Conservation (phyloP, 768 basidiomycete species). For the Hebeloma cylindrosporum region DNA sequence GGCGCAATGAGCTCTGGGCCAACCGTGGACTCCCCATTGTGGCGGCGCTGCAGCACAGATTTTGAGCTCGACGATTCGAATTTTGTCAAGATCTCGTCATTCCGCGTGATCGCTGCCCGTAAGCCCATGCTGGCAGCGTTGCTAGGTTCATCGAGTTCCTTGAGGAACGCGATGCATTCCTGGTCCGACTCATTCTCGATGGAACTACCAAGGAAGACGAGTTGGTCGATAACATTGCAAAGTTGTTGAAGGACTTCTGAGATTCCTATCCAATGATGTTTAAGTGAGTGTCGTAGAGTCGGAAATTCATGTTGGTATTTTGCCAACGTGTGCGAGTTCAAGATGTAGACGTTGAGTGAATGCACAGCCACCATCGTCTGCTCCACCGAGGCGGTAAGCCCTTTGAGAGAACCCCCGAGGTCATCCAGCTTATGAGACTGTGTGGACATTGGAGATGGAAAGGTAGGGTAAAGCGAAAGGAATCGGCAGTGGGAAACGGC, state of each 20-base stretch:
- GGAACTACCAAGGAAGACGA: background rate
- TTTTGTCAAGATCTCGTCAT: too few species aligned
- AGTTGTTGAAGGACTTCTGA: background rate
- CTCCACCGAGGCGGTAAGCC: too few species aligned
- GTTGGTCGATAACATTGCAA: background rate
- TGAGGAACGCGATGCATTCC: constrained; percentile 1
- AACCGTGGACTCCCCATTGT: too few species aligned
- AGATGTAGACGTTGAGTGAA: background rate
- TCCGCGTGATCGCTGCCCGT: too few species aligned
- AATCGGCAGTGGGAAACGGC: too few species aligned
- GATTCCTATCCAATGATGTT: background rate
- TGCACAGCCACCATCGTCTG: constrained; percentile 1
- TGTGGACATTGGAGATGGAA: too few species aligned
- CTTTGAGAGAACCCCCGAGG: too few species aligned
- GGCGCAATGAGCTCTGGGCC: too few species aligned
- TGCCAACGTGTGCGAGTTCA: background rate
- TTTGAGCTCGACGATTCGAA: too few species aligned
- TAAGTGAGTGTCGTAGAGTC: background rate
- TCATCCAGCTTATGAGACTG: too few species aligned
- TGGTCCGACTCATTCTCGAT: background rate
- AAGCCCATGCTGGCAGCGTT: background rate
- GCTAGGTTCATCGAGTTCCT: background rate
- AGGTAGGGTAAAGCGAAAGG: too few species aligned
- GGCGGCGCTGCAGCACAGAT: too few species aligned
- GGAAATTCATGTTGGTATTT: background rate